These are phyloP conservation scores for Biscogniauxia mediterranea DNA, from an alignment of 2,329 filamentous ascomycete species.

Conservation along the genomic window DNA sequence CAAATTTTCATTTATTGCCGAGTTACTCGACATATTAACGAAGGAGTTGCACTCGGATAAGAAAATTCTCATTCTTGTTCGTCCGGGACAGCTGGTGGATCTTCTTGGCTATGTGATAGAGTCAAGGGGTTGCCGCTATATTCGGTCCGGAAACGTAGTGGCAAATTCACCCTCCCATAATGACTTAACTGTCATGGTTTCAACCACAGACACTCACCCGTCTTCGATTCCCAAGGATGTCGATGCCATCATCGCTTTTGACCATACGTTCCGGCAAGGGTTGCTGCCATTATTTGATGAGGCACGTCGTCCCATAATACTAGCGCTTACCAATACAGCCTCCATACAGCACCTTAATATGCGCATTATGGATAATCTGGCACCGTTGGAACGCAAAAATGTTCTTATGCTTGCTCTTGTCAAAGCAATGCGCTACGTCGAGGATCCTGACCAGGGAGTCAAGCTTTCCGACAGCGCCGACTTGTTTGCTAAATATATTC, in stretches of 20 bases:
- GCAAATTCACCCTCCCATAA: slow-evolving; percentile 14
- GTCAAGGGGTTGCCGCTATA: slow-evolving; percentile 34
- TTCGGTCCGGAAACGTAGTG: slow-evolving; percentile 24
- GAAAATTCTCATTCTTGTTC: slow-evolving; percentile 53
- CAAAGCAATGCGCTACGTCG: slow-evolving; percentile 35
- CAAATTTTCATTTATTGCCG: slow-evolving; percentile 59
- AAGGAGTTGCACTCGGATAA: slow-evolving; percentile 33
- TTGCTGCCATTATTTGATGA: slow-evolving; percentile 28
- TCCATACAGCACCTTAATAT: slow-evolving; percentile 57
- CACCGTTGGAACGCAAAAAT: slow-evolving; percentile 48
- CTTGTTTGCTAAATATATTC: slow-evolving; percentile 46
- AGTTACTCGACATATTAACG: slow-evolving; percentile 47
- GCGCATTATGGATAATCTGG: slow-evolving; percentile 39
- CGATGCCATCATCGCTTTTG: slow-evolving; percentile 54
- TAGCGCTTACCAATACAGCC: slow-evolving; percentile 49
- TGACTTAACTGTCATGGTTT: slow-evolving; percentile 40
- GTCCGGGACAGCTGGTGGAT: slow-evolving; percentile 47
- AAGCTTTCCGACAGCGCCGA: slow-evolving; percentile 48
- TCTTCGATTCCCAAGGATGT: slow-evolving; percentile 39
- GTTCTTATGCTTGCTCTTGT: slow-evolving; percentile 37
- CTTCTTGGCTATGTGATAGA: slow-evolving; percentile 51
- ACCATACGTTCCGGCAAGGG: slow-evolving; percentile 45
- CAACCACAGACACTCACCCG: slow-evolving; percentile 38
- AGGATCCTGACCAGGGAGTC: slow-evolving; percentile 39
- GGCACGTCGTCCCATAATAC: slow-evolving; percentile 39